Evolutionary conservation across 2,329 filamentous ascomycete species (phyloP).

Genomic region (Aspergillus neoniger): DNA sequence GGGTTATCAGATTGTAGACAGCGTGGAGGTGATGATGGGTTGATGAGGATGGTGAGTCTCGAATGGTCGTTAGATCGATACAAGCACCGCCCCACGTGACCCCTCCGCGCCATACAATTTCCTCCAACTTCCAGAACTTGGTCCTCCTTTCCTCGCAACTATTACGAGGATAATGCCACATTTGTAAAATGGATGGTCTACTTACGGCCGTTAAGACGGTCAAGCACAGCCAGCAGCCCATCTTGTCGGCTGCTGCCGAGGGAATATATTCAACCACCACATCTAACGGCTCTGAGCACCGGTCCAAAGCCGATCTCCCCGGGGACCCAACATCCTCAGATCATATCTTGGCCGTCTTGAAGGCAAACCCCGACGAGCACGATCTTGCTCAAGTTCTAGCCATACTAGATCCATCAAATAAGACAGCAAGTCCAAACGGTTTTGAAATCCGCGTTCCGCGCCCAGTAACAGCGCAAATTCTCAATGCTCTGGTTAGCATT

Average conservation of each 20-base stretch:
- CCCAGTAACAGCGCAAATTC: conserved; percentile 71
- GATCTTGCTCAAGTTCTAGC: conserved; percentile 34
- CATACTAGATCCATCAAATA: conserved; percentile 39
- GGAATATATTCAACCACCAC: conserved; percentile 5
- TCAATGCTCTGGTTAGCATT: conserved; percentile 71
- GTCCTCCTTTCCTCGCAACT: conserved; percentile 9
- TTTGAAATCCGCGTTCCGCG: conserved; percentile 65
- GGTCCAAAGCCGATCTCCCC: conserved; percentile 15
- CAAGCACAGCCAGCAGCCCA: conserved; percentile 24
- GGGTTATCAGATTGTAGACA: not conserved
- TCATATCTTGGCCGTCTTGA: conserved; percentile 41
- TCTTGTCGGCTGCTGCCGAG: conserved; percentile 22
- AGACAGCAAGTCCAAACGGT: conserved; percentile 19
- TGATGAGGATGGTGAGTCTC: conserved; percentile 1
- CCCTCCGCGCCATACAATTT: conserved; percentile 24
- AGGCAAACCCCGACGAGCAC: conserved; percentile 41
- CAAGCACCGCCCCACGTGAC: conserved; percentile 31
- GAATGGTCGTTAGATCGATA: conserved; percentile 15
- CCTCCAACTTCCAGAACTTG: conserved; percentile 16
- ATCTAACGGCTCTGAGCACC: conserved; percentile 15
- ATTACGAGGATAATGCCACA: conserved; percentile 7
- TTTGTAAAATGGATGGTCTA: conserved; percentile 40
- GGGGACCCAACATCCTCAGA: conserved; percentile 29
- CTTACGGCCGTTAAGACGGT: conserved; percentile 43
- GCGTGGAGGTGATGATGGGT: not conserved